Conservation (phyloP, 2,329 filamentous ascomycete genomes). For the Verticillium nubilum region DNA sequence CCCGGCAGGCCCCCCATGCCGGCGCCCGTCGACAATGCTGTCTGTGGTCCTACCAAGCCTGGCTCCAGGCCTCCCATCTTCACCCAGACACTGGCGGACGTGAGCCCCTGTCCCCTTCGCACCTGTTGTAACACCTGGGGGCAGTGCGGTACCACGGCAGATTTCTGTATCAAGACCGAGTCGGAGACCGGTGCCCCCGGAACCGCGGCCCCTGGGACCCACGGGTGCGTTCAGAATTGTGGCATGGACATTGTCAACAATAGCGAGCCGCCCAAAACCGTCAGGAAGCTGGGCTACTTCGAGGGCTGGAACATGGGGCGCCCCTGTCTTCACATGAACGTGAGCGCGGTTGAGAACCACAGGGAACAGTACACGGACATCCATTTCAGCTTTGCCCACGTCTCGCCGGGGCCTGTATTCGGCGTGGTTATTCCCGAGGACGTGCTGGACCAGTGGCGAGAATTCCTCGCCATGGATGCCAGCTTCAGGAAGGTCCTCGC, state of each 20-base stretch:
- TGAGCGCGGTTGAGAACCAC: not conserved
- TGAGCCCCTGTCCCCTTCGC: constrained; percentile 42
- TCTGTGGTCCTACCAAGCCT: constrained; percentile 15
- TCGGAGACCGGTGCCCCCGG: constrained; percentile 27
- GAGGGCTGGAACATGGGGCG: constrained; percentile 1
- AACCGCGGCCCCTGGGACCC: constrained; percentile 21
- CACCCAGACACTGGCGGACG: constrained; percentile 23
- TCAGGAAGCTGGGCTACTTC: constrained; percentile 1
- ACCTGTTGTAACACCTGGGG: constrained; percentile 28
- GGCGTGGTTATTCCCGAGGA: not conserved
- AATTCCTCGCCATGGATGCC: too few relatives aligned
- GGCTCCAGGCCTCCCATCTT: constrained; percentile 26
- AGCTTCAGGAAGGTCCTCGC: constrained; percentile 21
- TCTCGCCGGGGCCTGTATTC: constrained; percentile 9
- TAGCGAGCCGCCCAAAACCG: constrained; percentile 6
- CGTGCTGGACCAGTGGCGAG: constrained; percentile 15
- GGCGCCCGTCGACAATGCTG: constrained; percentile 8
- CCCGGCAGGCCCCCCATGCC: constrained; percentile 15
- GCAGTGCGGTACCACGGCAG: constrained; percentile 4
- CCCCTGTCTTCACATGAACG: not conserved
- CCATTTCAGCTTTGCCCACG: constrained; percentile 23
- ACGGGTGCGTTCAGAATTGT: constrained; percentile 35
- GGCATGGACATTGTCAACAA: constrained; percentile 24
- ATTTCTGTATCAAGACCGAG: constrained; percentile 14
- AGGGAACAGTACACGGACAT: constrained; percentile 20